Conservation (phyloP, 2,329 filamentous ascomycete species). For the Clarireedia homoeocarpa region DNA sequence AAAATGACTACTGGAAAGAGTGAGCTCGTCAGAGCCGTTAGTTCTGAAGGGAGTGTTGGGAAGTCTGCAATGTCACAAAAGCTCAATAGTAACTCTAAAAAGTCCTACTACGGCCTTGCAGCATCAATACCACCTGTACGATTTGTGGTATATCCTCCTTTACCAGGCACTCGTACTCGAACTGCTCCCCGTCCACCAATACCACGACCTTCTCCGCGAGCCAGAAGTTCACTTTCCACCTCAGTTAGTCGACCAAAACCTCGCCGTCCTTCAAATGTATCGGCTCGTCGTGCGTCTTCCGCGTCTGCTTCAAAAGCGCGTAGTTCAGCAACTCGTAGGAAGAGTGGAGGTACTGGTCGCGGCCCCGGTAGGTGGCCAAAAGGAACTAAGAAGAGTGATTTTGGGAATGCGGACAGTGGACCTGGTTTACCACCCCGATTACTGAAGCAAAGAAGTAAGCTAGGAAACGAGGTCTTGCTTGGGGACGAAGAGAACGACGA, state of each 20-base stretch:
- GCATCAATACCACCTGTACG: conserved; percentile 55
- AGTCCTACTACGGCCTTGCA: conserved; percentile 25
- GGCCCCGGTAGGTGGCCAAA: conserved; percentile 61
- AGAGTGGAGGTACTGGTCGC: conserved; percentile 54
- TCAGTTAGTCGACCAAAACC: conserved; percentile 17
- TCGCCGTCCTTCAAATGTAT: neutral
- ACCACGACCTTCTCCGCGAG: conserved; percentile 16
- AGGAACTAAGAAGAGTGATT: conserved; percentile 60
- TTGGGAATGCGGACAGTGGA: conserved; percentile 57
- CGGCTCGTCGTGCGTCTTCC: conserved; percentile 10
- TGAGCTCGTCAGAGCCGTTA: conserved; percentile 14
- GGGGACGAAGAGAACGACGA: conserved; percentile 24
- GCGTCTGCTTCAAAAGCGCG: conserved; percentile 18
- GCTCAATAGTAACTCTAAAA: conserved; percentile 20
- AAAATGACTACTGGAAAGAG: conserved; percentile 23
- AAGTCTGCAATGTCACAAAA: conserved; percentile 16
- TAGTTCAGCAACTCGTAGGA: conserved; percentile 40
- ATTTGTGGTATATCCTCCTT: conserved; percentile 71
- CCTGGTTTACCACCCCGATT: conserved; percentile 51
- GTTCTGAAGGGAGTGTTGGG: conserved; percentile 13
- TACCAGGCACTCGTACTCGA: conserved; percentile 42
- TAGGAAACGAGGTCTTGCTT: conserved; percentile 28
- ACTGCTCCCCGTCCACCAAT: conserved; percentile 25
- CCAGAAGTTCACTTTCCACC: neutral
- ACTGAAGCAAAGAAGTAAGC: conserved; percentile 24